Evolutionary conservation across 2,329 filamentous ascomycete genomes (phyloP).

Genomic region (Penicillium psychrosexuale): DNA sequence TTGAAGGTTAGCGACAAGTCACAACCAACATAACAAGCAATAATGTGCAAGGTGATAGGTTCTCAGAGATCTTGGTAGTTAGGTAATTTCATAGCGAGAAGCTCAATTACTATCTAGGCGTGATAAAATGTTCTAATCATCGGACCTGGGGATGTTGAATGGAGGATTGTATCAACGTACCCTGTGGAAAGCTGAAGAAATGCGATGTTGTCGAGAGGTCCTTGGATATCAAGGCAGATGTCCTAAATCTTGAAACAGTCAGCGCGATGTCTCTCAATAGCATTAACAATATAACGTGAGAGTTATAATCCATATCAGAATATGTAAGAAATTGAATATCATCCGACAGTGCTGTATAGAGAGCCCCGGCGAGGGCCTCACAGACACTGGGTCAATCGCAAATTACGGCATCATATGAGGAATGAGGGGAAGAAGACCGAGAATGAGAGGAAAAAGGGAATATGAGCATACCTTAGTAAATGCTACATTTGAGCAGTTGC

Average conservation of each 20-base stretch:
- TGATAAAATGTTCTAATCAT: conserved; percentile 62
- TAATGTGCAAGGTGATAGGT: conserved; percentile 24
- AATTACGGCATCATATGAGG: conserved; percentile 89
- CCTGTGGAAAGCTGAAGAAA: conserved; percentile 7
- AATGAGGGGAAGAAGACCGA: conserved; percentile 1
- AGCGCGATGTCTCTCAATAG: conserved; percentile 16
- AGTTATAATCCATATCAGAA: conserved; percentile 64
- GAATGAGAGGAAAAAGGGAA: conserved; percentile 1
- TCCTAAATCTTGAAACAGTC: conserved; percentile 25
- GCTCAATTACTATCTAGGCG: conserved; percentile 69
- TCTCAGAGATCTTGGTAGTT: conserved; percentile 70
- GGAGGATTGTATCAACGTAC: conserved; percentile 23
- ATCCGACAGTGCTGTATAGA: conserved; percentile 70
- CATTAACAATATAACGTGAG: conserved; percentile 5
- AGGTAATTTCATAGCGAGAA: conserved; percentile 55
- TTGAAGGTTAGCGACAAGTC: conserved; percentile 23
- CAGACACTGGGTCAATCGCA: conserved; percentile 88
- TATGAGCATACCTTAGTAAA: conserved; percentile 23
- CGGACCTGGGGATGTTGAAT: conserved; percentile 39
- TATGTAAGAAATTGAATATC: conserved; percentile 99
- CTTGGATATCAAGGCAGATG: not conserved
- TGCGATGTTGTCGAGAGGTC: not conserved
- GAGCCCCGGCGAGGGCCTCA: conserved; percentile 90
- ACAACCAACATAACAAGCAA: conserved; percentile 15
- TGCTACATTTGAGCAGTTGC: not conserved